phyloP scores from a whole-genome alignment of 192 early-diverging fungal species.

The Spizellomyces sp. region DNA sequence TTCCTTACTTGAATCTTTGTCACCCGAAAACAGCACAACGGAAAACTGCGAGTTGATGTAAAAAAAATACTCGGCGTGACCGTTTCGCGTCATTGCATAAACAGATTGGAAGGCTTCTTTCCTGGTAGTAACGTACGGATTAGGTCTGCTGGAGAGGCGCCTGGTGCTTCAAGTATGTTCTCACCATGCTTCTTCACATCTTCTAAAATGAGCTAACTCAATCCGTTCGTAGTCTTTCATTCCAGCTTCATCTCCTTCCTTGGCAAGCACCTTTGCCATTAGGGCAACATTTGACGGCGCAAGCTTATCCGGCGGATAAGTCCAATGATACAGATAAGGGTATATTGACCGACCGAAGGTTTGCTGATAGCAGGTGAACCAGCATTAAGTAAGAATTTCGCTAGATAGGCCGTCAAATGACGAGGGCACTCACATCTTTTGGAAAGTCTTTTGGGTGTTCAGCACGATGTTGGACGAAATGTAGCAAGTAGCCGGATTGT shows the following conservation, averaged over 20 bases:
- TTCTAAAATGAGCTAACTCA: constrained; percentile 17
- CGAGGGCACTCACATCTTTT: no score
- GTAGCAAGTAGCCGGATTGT: neutral
- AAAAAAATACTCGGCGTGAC: constrained; percentile 19
- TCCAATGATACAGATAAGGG: constrained; percentile 30
- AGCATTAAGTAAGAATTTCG: neutral
- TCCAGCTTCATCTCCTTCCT: constrained; percentile 10
- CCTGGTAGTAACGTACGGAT: constrained; percentile 12
- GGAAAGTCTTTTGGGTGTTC: neutral
- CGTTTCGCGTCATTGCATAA: constrained; percentile 1
- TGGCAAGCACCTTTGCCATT: constrained; percentile 20
- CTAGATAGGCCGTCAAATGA: neutral
- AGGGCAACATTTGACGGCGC: constrained; percentile 17
- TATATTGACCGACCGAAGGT: constrained; percentile 10
- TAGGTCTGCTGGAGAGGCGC: neutral
- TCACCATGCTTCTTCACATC: constrained; percentile 22
- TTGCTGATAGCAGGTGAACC: neutral
- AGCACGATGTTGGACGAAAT: neutral
- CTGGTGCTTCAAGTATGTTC: neutral
- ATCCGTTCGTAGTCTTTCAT: constrained; percentile 7
- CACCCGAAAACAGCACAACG: constrained; percentile 14
- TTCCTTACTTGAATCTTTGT: neutral
- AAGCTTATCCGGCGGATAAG: constrained; percentile 13
- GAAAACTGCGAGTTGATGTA: constrained; percentile 32
- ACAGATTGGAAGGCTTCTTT: constrained; percentile 24